Conservation (phyloP, 2,329 filamentous ascomycete species). For the Escovopsis weberi region DNA sequence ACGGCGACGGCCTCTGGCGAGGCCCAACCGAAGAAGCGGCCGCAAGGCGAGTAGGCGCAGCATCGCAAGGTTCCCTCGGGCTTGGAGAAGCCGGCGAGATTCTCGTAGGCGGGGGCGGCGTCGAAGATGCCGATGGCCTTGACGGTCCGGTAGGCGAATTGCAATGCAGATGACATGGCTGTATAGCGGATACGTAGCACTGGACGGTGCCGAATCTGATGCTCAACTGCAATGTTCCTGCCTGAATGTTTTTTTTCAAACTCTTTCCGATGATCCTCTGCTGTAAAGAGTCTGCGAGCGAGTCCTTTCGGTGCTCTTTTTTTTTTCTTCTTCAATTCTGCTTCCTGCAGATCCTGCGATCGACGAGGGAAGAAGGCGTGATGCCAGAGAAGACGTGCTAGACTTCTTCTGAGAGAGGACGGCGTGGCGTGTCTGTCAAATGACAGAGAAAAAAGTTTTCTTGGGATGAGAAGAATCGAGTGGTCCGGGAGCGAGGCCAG, state of each 20-base stretch:
- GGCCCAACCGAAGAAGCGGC: conserved; percentile 92
- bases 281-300: background rate
- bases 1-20: conserved; percentile 76
- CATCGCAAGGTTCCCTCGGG: conserved; percentile 91
- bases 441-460: too few relatives aligned
- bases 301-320: background rate
- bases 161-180: conserved; percentile 87
- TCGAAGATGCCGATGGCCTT: conserved; percentile 93
- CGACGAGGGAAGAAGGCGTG: background rate
- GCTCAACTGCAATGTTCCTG: background rate
- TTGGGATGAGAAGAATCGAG: too few relatives aligned
- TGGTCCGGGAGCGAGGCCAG: too few relatives aligned
- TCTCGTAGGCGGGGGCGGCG: conserved; percentile 75
- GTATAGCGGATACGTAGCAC: conserved; percentile 23
- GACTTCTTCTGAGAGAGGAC: too few relatives aligned
- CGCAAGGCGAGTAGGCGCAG: conserved; percentile 89
- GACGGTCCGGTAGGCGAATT: conserved; percentile 94
- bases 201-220: conserved; percentile 2
- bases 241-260: conserved; percentile 1
- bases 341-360: background rate
- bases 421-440: too few relatives aligned
- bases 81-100: conserved; percentile 68
- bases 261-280: conserved; percentile 5
- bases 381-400: background rate
- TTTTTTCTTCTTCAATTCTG: background rate